phyloP scores from a whole-genome alignment of 2,329 filamentous ascomycete genomes.

The Hypoxylon sp. region DNA sequence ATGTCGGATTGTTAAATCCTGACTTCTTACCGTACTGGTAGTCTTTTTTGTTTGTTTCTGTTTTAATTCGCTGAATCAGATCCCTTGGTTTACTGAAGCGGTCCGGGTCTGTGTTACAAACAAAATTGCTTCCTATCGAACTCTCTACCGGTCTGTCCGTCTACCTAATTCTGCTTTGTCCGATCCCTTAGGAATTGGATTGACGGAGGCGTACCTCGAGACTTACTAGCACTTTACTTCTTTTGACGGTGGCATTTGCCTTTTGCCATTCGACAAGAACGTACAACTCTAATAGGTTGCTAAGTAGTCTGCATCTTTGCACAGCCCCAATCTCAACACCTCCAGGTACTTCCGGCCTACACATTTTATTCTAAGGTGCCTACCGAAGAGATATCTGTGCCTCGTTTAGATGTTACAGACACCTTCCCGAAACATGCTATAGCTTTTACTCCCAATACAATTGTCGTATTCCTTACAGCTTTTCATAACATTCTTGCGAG shows the following conservation, averaged over 20 bases:
- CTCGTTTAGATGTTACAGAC: slow-evolving; percentile 37
- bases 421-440: slow-evolving; percentile 44
- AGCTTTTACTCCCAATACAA: slow-evolving; percentile 40
- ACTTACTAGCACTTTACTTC: slow-evolving; percentile 8
- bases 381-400: slow-evolving; percentile 26
- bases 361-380: slow-evolving; percentile 22
- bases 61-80: slow-evolving; percentile 7
- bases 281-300: slow-evolving; percentile 30
- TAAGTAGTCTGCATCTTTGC: slow-evolving; percentile 9
- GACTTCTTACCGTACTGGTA: slow-evolving; percentile 19
- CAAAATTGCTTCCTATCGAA: slow-evolving; percentile 16
- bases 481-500: slow-evolving; percentile 33
- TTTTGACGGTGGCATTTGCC: slow-evolving; percentile 12
- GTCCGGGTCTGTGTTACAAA: slow-evolving; percentile 25
- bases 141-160: slow-evolving; percentile 9
- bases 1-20: slow-evolving; percentile 35
- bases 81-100: slow-evolving; percentile 4
- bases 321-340: slow-evolving; percentile 27
- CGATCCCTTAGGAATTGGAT: slow-evolving; percentile 9
- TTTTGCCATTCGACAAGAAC: slow-evolving; percentile 20
- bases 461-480: slow-evolving; percentile 44
- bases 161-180: slow-evolving; percentile 23
- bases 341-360: slow-evolving; percentile 35
- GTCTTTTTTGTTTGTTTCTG: slow-evolving; percentile 22
- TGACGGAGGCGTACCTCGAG: slow-evolving; percentile 17